Evolutionary conservation across 202 grass and related monocot genomes (phyloP).

Genomic region (Carex sylvatica): DNA sequence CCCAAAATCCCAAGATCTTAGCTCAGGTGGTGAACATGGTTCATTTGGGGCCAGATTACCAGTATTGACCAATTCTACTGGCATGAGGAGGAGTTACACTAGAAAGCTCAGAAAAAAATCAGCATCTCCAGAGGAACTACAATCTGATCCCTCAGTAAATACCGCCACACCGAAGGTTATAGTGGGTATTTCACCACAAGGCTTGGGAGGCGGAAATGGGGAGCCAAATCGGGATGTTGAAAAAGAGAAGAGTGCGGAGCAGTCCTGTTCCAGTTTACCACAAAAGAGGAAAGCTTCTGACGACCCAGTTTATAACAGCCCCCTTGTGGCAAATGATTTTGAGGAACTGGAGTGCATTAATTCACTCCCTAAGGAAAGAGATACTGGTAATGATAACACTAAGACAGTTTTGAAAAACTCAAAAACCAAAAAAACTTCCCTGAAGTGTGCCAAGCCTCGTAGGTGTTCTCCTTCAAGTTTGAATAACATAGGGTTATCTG

Average conservation of each 20-base stretch:
- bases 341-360: not conserved
- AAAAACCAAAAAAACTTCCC: slow-evolving; percentile 33
- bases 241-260: not conserved
- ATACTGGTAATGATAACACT: not conserved
- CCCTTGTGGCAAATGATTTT: slow-evolving; percentile 7
- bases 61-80: not conserved
- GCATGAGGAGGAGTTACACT: not conserved
- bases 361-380: slow-evolving; percentile 7
- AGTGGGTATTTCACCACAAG: slow-evolving; percentile 6
- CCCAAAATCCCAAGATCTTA: slow-evolving; percentile 12
- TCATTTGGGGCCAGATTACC: not conserved
- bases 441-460: slow-evolving; percentile 34
- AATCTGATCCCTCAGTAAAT: slow-evolving; percentile 22
- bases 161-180: not conserved
- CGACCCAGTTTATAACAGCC: not conserved
- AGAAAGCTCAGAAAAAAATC: slow-evolving; percentile 27
- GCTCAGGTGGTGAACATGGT: not conserved
- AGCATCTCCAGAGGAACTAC: slow-evolving; percentile 24
- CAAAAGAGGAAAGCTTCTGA: slow-evolving; percentile 40
- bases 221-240: not conserved
- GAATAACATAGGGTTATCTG: slow-evolving; percentile 31
- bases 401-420: slow-evolving; percentile 15
- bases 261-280: slow-evolving; percentile 6
- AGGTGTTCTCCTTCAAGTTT: slow-evolving; percentile 34
- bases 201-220: slow-evolving; percentile 3